Conservation (phyloP, 176 grass and related monocot genomes). For the Avena sativa region DNA sequence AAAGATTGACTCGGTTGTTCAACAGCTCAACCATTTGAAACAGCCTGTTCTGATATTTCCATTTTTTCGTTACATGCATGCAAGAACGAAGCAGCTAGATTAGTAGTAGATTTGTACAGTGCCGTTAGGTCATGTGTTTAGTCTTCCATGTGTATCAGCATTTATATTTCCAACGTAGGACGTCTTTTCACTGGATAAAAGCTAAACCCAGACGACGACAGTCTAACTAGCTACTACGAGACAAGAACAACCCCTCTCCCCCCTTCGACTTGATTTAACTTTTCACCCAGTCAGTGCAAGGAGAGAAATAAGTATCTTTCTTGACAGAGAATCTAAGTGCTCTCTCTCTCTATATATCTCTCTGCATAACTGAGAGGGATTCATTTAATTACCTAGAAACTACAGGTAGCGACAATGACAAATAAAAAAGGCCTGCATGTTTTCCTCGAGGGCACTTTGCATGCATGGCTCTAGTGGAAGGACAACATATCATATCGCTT, state of each 20-base stretch:
- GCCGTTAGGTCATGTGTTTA: conserved; percentile 43
- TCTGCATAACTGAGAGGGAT: background rate
- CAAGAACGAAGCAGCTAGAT: background rate
- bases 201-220: conserved; percentile 22
- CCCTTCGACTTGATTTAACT: background rate
- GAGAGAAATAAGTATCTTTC: background rate
- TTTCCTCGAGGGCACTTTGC: conserved; percentile 46
- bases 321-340: background rate
- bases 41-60: too few relatives aligned
- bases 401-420: background rate
- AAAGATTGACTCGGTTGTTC: too few relatives aligned
- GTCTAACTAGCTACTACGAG: conserved; percentile 32
- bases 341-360: background rate
- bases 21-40: too few relatives aligned
- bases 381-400: background rate
- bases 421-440: background rate
- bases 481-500: conserved; percentile 30
- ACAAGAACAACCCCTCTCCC: background rate
- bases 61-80: background rate
- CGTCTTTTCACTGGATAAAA: conserved; percentile 39
- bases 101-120: background rate
- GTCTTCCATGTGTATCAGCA: conserved; percentile 8
- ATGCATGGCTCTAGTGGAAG: conserved; percentile 36
- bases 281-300: background rate
- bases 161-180: conserved; percentile 24